Evolutionary conservation across 73 alveolate species (phyloP), one percentile per base, ranked within the genome.

Genomic region (Symbiodinium natans): DNA sequence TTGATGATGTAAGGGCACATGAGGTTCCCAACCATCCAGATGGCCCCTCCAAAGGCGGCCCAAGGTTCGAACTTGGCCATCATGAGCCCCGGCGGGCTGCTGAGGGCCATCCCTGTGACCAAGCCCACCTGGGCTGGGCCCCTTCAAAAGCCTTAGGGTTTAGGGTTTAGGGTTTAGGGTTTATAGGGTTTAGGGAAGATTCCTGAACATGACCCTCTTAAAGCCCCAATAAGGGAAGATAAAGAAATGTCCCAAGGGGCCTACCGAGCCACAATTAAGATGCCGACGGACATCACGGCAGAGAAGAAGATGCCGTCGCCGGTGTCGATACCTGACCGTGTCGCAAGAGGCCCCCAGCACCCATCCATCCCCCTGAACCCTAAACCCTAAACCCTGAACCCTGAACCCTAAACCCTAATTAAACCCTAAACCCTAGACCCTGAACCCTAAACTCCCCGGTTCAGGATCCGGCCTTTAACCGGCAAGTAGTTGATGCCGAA

Each of bases 291-390:
- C 94, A 87, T 87, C 34, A 52, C 85, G n/a, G 94, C 94, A 38
- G 84, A 87, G 63, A 87, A 87, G 63, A 87, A 87, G 63, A 87
- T 56, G 1, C 94, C 94, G 56, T 87, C 94, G 21, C 94, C 84
- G 29, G 42, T 56, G 94, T 87, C 94, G 80, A 63, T 63, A 36
- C 80, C 80, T 63, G 36, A n/a, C n/a, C n/a, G n/a, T n/a, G n/a
- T n/a, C n/a, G n/a, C n/a, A n/a, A n/a, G n/a, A n/a, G n/a, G n/a
- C n/a, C n/a, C n/a, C n/a, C n/a, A n/a, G n/a, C n/a, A 46, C 59
- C 17, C 59, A 46, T 46, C 59, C 59, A 21, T 2, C 17, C 59
- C 9, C 0, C 0, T 56, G 33, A 56, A 7, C 11, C 75, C 34
- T 17, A n/a, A n/a, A n/a, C 0, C 9, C 0, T 21, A 46, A 13